These are phyloP conservation scores for Taxillus chinensis DNA, from an alignment of 164 flowering plant genomes.

Conservation along the genomic window DNA sequence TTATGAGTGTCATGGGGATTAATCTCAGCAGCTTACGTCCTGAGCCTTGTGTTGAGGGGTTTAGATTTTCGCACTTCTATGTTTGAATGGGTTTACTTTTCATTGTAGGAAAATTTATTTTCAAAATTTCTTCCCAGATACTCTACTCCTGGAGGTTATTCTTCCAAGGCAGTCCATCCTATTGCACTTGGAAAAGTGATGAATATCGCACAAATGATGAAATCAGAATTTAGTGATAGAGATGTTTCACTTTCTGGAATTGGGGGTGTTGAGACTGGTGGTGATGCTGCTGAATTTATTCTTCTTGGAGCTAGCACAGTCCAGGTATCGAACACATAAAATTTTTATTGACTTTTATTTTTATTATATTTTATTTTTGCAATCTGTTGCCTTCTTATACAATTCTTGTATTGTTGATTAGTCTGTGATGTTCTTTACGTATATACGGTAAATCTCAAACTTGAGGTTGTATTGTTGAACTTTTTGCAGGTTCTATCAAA, in stretches of 20 bases:
- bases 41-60: slow-evolving; percentile 99
- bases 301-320: slow-evolving; percentile 96
- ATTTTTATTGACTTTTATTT: neutral
- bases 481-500: too few species aligned
- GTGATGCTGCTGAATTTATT: slow-evolving; percentile 96
- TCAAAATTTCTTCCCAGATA: slow-evolving; percentile 36
- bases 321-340: slow-evolving; percentile 48
- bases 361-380: too few species aligned
- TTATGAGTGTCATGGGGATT: slow-evolving; percentile 99
- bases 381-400: too few species aligned
- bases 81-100: neutral
- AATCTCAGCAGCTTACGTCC: slow-evolving; percentile 80
- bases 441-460: too few species aligned
- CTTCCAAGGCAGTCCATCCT: slow-evolving; percentile 92
- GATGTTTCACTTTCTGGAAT: slow-evolving; percentile 82
- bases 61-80: slow-evolving; percentile 12
- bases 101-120: neutral
- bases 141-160: slow-evolving; percentile 98
- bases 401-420: too few species aligned
- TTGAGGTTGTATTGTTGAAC: too few species aligned
- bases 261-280: slow-evolving; percentile 97
- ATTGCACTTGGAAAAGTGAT: slow-evolving; percentile 95
- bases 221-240: slow-evolving; percentile 47
- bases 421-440: too few species aligned
- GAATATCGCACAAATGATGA: slow-evolving; percentile 94